Conservation (phyloP, 2,329 filamentous ascomycete genomes). For the Sporothrix schenckii region DNA sequence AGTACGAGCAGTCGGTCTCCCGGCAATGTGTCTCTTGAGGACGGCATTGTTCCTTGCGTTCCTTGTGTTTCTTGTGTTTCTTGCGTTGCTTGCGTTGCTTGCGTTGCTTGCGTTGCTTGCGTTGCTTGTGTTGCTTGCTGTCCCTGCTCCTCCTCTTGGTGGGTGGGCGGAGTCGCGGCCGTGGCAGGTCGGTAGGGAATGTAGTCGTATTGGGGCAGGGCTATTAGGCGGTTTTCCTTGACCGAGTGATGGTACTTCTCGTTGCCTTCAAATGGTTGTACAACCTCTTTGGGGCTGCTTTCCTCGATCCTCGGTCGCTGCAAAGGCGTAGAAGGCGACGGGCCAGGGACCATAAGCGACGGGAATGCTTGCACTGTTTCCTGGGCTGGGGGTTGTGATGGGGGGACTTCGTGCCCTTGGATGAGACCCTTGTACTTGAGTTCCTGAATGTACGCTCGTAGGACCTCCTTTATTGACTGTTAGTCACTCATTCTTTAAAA, state of each 20-base stretch:
- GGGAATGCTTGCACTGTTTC: slow-evolving; percentile 37
- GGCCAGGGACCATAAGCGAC: slow-evolving; percentile 49
- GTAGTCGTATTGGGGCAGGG: slow-evolving; percentile 23
- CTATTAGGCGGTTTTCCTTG: slow-evolving; percentile 37
- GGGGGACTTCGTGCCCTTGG: slow-evolving; percentile 51
- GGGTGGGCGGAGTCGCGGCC: slow-evolving; percentile 33
- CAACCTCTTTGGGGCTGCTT: slow-evolving; percentile 44
- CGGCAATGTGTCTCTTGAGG: background rate
- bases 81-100: too few species aligned
- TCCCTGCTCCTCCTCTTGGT: slow-evolving; percentile 19
- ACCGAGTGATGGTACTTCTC: slow-evolving; percentile 49
- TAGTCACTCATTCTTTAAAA: background rate
- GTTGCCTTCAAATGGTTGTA: slow-evolving; percentile 45
- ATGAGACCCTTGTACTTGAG: slow-evolving; percentile 55
- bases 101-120: too few species aligned
- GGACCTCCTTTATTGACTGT: slow-evolving; percentile 53
- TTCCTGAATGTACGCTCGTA: slow-evolving; percentile 64
- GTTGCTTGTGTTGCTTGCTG: too few species aligned
- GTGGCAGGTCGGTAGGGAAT: slow-evolving; percentile 34
- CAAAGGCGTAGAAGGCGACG: slow-evolving; percentile 42
- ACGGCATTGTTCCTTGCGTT: background rate
- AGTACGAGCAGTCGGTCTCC: slow-evolving; percentile 21
- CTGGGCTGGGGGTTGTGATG: slow-evolving; percentile 45
- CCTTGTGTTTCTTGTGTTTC: background rate
- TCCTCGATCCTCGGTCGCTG: slow-evolving; percentile 36